Conservation (phyloP, 2,329 filamentous ascomycete species). For the Beauveria australis region DNA sequence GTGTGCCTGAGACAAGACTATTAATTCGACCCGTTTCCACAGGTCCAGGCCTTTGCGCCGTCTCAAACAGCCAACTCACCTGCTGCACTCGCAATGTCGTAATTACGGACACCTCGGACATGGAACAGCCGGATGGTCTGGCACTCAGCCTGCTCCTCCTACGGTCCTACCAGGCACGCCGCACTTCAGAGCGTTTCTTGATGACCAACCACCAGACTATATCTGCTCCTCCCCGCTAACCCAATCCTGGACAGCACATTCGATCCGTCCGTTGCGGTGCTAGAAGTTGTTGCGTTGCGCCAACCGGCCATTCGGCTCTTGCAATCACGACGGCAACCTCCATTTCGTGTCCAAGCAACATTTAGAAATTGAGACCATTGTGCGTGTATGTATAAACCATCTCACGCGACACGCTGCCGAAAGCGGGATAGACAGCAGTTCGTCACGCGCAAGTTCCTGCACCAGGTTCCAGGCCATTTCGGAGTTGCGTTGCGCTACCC, state of each 20-base stretch:
- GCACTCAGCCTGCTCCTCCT: neutral
- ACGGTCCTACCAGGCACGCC: neutral
- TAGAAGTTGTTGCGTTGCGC: neutral
- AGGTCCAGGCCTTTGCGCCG: neutral
- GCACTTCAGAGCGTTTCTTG: neutral
- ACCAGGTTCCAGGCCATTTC: neutral
- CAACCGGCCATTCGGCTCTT: neutral
- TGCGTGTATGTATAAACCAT: neutral
- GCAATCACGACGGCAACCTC: neutral
- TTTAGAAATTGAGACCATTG: neutral
- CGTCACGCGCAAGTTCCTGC: neutral
- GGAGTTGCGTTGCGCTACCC: neutral
- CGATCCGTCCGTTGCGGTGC: neutral
- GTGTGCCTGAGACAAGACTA: neutral
- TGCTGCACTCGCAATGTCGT: neutral
- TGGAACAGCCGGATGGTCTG: neutral
- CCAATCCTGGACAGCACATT: neutral
- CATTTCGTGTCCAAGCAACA: neutral
- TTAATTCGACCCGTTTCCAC: neutral
- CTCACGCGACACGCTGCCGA: conserved; percentile 8
- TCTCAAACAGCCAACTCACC: neutral
- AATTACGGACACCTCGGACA: conserved; percentile 7
- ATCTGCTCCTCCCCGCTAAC: neutral
- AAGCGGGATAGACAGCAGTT: neutral
- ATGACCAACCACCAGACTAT: too few relatives aligned